Evolutionary conservation across 345 rosid genomes (phyloP).

Genomic region (Eucalyptus decipiens): DNA sequence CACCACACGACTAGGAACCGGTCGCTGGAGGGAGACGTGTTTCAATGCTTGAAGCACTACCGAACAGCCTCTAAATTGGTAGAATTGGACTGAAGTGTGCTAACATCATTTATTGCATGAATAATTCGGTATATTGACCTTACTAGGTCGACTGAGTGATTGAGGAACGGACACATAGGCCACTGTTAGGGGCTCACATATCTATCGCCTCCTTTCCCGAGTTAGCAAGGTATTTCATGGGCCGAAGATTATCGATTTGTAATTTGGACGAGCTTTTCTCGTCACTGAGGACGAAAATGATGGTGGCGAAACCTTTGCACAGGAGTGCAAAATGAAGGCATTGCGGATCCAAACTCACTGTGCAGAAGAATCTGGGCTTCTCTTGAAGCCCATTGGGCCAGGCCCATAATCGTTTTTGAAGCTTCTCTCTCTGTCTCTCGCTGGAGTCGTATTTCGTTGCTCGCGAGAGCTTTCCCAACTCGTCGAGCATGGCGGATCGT

Average conservation of each 20-base stretch:
- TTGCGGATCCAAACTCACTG: neutral
- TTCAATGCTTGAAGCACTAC: neutral
- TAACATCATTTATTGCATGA: neutral
- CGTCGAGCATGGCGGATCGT: slow-evolving; percentile 17
- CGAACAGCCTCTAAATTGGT: neutral
- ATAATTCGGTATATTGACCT: neutral
- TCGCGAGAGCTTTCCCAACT: neutral
- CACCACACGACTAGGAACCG: neutral
- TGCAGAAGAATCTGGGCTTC: neutral
- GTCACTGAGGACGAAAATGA: neutral
- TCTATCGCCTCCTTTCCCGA: neutral
- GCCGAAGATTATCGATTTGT: neutral
- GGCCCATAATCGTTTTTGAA: neutral
- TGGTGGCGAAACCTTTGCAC: neutral
- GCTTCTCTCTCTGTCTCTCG: neutral
- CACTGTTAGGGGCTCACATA: neutral
- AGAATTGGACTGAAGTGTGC: neutral
- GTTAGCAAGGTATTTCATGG: neutral
- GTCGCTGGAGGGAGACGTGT: neutral
- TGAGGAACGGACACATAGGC: neutral
- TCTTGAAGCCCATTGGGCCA: neutral
- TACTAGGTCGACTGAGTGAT: neutral
- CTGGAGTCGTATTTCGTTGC: neutral
- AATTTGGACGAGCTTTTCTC: neutral
- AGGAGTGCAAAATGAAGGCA: neutral